A percentile compares a stretch with the other conserved stretches of the same genome.
Conservation (phyloP, 2,329 filamentous ascomycete genomes). For the Cyclaneusma minus region DNA sequence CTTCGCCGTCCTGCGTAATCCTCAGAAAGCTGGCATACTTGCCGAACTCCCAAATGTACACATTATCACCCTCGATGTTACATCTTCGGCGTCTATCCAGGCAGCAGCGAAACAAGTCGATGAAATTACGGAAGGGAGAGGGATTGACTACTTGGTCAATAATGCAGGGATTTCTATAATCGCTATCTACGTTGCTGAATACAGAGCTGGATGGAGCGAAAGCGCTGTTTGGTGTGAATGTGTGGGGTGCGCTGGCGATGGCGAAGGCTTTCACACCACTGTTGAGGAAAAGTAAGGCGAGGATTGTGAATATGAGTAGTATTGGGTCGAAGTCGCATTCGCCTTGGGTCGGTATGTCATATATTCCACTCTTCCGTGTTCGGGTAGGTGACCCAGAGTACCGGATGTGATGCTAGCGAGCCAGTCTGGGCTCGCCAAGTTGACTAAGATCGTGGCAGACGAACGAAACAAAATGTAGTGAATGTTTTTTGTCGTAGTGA, state of each 20-base stretch:
- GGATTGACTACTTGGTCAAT: constrained; percentile 25
- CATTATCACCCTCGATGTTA: constrained; percentile 23
- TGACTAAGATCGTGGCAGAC: too few relatives aligned
- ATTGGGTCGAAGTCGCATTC: constrained; percentile 11
- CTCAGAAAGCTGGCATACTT: constrained; percentile 15
- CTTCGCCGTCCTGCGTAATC: constrained; percentile 22
- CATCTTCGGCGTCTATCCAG: constrained; percentile 17
- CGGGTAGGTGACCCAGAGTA: too few relatives aligned
- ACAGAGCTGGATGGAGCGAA: constrained; percentile 9
- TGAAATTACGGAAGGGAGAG: constrained; percentile 17
- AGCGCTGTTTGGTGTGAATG: constrained; percentile 12
- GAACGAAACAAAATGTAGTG: too few relatives aligned
- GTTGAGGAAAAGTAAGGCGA: constrained; percentile 10
- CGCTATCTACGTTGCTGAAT: constrained; percentile 16
- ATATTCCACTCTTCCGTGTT: too few relatives aligned
- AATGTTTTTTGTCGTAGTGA: too few relatives aligned
- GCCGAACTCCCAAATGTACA: constrained; percentile 18
- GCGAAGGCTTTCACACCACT: constrained; percentile 11
- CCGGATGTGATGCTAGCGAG: too few relatives aligned
- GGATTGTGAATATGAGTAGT: constrained; percentile 16
- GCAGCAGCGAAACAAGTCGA: constrained; percentile 15
- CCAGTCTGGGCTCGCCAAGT: too few relatives aligned
- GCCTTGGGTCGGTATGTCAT: too few relatives aligned
- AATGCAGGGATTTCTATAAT: constrained; percentile 21
- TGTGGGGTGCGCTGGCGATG: constrained; percentile 13